These are phyloP conservation scores for Avena atlantica DNA, from an alignment of 176 grass and related monocot genomes.

Conservation along the genomic window DNA sequence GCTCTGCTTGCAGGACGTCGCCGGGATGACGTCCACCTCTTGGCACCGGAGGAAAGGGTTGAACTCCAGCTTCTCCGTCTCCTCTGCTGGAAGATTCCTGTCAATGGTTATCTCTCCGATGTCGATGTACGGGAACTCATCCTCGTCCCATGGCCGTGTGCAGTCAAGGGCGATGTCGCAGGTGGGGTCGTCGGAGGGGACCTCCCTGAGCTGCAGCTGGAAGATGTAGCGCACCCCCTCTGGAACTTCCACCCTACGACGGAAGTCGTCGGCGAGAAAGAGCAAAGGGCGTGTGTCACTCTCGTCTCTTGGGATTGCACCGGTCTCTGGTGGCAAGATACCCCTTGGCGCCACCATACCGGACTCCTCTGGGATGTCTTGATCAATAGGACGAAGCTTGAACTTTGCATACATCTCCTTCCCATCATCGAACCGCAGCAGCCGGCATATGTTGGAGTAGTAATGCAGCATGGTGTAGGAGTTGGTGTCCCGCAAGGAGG, in stretches of 20 bases:
- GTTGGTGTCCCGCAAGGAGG: slow-evolving; percentile 64
- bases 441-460: slow-evolving; percentile 75
- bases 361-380: slow-evolving; percentile 52
- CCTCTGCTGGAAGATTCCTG: slow-evolving; percentile 47
- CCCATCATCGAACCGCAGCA: slow-evolving; percentile 67
- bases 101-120: slow-evolving; percentile 65
- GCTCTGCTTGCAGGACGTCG: slow-evolving; percentile 65
- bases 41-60: slow-evolving; percentile 69
- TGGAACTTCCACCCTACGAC: slow-evolving; percentile 41
- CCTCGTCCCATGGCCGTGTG: slow-evolving; percentile 74
- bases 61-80: slow-evolving; percentile 74
- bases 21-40: slow-evolving; percentile 68
- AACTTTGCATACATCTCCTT: slow-evolving; percentile 73
- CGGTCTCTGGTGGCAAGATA: slow-evolving; percentile 67
- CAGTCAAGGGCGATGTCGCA: slow-evolving; percentile 63
- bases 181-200: slow-evolving; percentile 41
- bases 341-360: slow-evolving; percentile 57
- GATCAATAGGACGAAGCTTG: slow-evolving; percentile 62
- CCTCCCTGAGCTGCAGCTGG: slow-evolving; percentile 62
- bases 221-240: slow-evolving; percentile 62
- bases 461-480: slow-evolving; percentile 71
- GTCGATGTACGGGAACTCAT: slow-evolving; percentile 57
- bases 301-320: slow-evolving; percentile 71
- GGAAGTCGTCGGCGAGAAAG: slow-evolving; percentile 74
- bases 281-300: slow-evolving; percentile 60